Evolutionary conservation across 257 asterid genomes (phyloP).

Genomic region (Solanum pimpinellifolium): DNA sequence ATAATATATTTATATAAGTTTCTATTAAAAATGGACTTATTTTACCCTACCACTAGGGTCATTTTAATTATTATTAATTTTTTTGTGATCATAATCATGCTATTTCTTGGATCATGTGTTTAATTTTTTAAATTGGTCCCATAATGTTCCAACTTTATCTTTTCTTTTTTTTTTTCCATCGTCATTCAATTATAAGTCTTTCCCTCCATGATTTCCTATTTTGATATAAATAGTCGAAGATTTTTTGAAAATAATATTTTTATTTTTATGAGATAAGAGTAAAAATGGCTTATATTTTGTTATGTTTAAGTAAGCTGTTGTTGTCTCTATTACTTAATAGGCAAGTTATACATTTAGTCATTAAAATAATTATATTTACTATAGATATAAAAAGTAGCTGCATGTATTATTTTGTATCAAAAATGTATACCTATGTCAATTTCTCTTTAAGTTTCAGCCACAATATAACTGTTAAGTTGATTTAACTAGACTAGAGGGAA

Average conservation of each 20-base stretch:
- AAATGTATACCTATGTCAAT: not conserved
- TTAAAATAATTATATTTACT: not conserved
- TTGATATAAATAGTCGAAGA: not conserved
- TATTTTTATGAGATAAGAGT: not conserved
- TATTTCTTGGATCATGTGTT: constrained; percentile 78
- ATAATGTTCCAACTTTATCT: constrained; percentile 12
- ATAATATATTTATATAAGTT: no score
- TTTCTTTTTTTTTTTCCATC: not conserved
- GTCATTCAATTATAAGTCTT: not conserved
- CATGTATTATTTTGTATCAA: not conserved
- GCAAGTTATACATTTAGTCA: not conserved
- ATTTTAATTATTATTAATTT: no score
- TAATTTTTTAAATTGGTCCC: constrained; percentile 52
- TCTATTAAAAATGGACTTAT: not conserved
- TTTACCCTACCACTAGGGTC: not conserved
- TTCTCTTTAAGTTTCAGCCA: not conserved
- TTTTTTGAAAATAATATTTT: rapidly evolving
- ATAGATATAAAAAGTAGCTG: not conserved
- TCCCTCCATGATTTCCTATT: not conserved
- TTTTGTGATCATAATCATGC: not conserved
- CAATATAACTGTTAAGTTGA: not conserved
- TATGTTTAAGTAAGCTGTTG: not conserved
- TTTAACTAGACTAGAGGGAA: not conserved
- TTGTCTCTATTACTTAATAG: not conserved
- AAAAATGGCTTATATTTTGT: not conserved